Base-by-base conservation (phyloP, 768 basidiomycete genomes). In the Termitomyces sp. region DNA sequence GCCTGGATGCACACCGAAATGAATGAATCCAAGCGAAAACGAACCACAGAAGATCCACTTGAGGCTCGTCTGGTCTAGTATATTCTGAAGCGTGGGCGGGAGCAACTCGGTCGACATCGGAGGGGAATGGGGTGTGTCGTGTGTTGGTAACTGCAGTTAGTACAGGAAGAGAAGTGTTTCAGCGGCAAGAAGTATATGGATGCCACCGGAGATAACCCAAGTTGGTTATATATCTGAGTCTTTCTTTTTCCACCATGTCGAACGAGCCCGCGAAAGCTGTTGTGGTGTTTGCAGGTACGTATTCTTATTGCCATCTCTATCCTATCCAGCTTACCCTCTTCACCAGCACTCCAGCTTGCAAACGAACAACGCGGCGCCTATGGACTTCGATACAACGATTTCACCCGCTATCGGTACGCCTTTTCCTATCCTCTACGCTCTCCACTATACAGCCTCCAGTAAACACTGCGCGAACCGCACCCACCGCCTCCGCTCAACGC, bases 31-130 rank as follows among this genome's bases (percentile, higher is more conserved):
- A 9, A 10, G 82, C 90, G 58, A 73, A 9, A 10, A 82, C 90
- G 58, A 73, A 84, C 96, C 96, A 68, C 97, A 98, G 70, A 99
- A 99, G 68, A 99, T 98, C 96, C 96, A 99, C 71, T 98, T 97
- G 59, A 98, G 74, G 23, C 87, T 86, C 63, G 82, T 87, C 74
- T 99, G 96, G 72, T 98, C 95, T 31, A 99, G 75, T 48, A 99
- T 78, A 69, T 97, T 98, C 77, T 97, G 93, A 8, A 99, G 84
- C 17, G 93, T 95, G 19, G 96, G 86, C 16, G 83, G 81, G 41
- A 96, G 82, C 7, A 80, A 77, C 64, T 88, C 87, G 55, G 85
- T 78, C 37, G 81, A 68, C 85, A 87, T 86, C 49, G 27, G 25
- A 31, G 40, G 19, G 40, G 52, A 44, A 21, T 43, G 9, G 14